These are phyloP conservation scores for Pinus taeda DNA, from an alignment of 75 land plant species.

Conservation along the genomic window DNA sequence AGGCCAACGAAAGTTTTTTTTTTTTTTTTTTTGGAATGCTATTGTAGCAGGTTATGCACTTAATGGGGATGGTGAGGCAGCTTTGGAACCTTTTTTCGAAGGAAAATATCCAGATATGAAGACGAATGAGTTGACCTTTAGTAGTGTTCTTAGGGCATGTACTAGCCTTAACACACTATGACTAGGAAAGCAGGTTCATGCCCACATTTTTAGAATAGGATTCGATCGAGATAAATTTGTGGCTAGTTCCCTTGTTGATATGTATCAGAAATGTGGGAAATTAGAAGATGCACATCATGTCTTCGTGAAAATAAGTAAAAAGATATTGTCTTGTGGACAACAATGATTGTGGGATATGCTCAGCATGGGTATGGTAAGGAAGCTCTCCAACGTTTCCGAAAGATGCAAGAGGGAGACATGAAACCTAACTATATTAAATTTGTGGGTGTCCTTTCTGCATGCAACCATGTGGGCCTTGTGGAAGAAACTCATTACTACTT, in stretches of 20 bases:
- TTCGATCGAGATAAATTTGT: constrained; percentile 39
- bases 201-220: constrained; percentile 30
- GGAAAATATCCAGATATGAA: constrained; percentile 26
- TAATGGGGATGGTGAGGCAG: constrained; percentile 33
- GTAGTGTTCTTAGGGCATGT: constrained; percentile 50
- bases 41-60: constrained; percentile 57
- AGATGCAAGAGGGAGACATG: background rate
- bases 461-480: background rate
- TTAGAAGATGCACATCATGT: constrained; percentile 33
- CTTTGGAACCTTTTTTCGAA: constrained; percentile 31
- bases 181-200: constrained; percentile 63
- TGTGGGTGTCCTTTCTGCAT: background rate
- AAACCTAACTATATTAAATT: background rate
- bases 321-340: constrained; percentile 26
- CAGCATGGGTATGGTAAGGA: constrained; percentile 12
- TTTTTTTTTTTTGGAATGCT: constrained; percentile 75
- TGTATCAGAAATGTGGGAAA: constrained; percentile 77
- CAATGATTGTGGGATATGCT: constrained; percentile 23
- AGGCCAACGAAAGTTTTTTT: constrained; percentile 21
- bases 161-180: constrained; percentile 40
- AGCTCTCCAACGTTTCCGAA: constrained; percentile 8
- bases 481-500: background rate
- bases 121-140: constrained; percentile 51
- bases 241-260: constrained; percentile 57
- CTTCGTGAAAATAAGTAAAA: constrained; percentile 28